phyloP scores from a whole-genome alignment of 2,329 filamentous ascomycete genomes.

The Fusarium circinatum region DNA sequence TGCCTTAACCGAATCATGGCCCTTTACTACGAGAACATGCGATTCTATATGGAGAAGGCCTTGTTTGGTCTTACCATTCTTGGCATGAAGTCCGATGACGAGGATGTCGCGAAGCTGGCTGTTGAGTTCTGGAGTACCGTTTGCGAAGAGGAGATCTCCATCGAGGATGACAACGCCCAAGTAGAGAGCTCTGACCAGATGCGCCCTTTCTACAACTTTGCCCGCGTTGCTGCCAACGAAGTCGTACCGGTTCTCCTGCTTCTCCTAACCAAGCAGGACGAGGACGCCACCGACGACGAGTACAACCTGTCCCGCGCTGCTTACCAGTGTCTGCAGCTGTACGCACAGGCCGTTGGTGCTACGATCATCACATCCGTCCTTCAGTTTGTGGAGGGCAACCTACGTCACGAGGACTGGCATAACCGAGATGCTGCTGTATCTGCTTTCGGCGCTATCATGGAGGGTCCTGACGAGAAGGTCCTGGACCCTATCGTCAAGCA shows the following conservation, averaged over 20 bases:
- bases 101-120: slow-evolving; percentile 97
- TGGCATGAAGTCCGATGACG: slow-evolving; percentile 97
- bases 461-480: slow-evolving; percentile 92
- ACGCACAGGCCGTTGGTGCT: slow-evolving; percentile 88
- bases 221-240: slow-evolving; percentile 89
- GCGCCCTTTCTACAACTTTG: slow-evolving; percentile 95
- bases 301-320: slow-evolving; percentile 96
- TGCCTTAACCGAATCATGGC: slow-evolving; percentile 99
- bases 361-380: slow-evolving; percentile 89
- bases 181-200: slow-evolving; percentile 83
- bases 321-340: slow-evolving; percentile 96
- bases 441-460: slow-evolving; percentile 98
- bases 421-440: slow-evolving; percentile 94
- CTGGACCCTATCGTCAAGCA: slow-evolving; percentile 96
- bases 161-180: slow-evolving; percentile 92
- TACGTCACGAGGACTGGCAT: slow-evolving; percentile 94
- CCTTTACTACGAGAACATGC: slow-evolving; percentile 99
- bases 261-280: slow-evolving; percentile 95
- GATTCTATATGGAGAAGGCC: slow-evolving; percentile 99
- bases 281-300: slow-evolving; percentile 95
- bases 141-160: slow-evolving; percentile 97
- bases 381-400: slow-evolving; percentile 88
- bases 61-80: slow-evolving; percentile 96
- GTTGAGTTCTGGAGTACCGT: slow-evolving; percentile 99
- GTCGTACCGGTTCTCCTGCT: slow-evolving; percentile 91